Evolutionary conservation across 805 yeast species (phyloP).

Genomic region (Wickerhamomyces silvicola): DNA sequence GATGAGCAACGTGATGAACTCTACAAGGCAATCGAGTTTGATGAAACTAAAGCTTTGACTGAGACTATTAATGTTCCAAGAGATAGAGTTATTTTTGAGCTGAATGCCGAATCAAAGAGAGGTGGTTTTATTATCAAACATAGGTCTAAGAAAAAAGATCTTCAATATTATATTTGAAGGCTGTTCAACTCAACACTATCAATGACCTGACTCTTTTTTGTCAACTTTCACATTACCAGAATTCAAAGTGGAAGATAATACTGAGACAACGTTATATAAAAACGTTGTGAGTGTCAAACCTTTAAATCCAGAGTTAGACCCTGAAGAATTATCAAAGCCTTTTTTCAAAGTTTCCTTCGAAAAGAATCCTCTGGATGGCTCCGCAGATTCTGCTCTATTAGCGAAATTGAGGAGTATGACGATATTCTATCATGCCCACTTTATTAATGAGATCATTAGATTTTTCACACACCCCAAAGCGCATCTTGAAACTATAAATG

Average conservation of each 20-base stretch:
- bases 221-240: conserved; percentile 72
- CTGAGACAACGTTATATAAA: conserved; percentile 70
- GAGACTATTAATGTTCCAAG: conserved; percentile 62
- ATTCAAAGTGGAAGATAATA: conserved; percentile 82
- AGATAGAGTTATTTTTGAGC: conserved; percentile 61
- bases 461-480: conserved; percentile 86
- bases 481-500: conserved; percentile 83
- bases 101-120: conserved; percentile 60
- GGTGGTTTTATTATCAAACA: conserved; percentile 67
- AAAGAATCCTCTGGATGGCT: conserved; percentile 74
- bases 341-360: conserved; percentile 82
- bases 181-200: conserved; percentile 63
- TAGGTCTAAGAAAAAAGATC: conserved; percentile 28
- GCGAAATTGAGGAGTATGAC: conserved; percentile 83
- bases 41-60: conserved; percentile 49
- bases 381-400: conserved; percentile 72
- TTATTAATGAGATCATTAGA: conserved; percentile 63
- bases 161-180: conserved; percentile 77
- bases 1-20: conserved; percentile 87
- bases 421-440: conserved; percentile 79
- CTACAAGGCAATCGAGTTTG: conserved; percentile 89
- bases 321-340: conserved; percentile 38
- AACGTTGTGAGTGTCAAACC: conserved; percentile 83
- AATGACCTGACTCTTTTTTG: conserved; percentile 72
- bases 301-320: conserved; percentile 34